These are phyloP conservation scores for Houttuynia cordata DNA, from an alignment of 164 flowering plant species.

Conservation along the genomic window DNA sequence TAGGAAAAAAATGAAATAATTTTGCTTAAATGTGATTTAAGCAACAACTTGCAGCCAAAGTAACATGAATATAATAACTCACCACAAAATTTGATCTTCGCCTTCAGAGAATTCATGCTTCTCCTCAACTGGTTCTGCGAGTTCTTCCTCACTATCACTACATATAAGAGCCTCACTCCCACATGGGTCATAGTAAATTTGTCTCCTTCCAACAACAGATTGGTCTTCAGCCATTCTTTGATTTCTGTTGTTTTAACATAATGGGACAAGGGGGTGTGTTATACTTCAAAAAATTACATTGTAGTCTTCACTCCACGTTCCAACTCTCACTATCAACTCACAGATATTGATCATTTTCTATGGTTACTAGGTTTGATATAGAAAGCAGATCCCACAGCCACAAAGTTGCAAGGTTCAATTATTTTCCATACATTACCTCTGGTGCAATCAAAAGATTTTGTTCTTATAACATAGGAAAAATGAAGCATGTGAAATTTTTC, in stretches of 20 bases:
- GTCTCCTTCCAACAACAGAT: conserved; percentile 91
- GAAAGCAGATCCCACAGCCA: background rate
- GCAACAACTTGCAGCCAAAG: too few relatives aligned
- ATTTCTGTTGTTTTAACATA: conserved; percentile 40
- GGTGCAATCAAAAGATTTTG: background rate
- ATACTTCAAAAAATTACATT: conserved; percentile 6
- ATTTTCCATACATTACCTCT: background rate
- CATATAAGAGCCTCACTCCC: conserved; percentile 89
- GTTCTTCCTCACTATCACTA: conserved; percentile 95
- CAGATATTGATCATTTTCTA: background rate
- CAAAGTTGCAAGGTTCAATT: background rate
- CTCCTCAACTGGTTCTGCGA: conserved; percentile 59
- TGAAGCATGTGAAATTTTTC: background rate
- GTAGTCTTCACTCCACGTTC: background rate
- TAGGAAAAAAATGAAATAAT: background rate
- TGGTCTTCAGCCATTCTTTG: conserved; percentile 99
- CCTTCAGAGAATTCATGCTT: conserved; percentile 76
- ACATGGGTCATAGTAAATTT: conserved; percentile 80
- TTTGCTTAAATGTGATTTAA: too few relatives aligned
- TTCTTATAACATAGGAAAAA: too few relatives aligned
- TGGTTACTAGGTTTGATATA: background rate
- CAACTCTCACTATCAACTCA: background rate
- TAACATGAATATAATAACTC: conserved; percentile 8
- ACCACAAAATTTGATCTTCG: conserved; percentile 82
- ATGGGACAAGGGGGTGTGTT: conserved; percentile 9